Evolutionary conservation across 1,139 yeast species (phyloP), one percentile per base, ranked within the genome.

Genomic region (Martiniozyma asiatica): DNA sequence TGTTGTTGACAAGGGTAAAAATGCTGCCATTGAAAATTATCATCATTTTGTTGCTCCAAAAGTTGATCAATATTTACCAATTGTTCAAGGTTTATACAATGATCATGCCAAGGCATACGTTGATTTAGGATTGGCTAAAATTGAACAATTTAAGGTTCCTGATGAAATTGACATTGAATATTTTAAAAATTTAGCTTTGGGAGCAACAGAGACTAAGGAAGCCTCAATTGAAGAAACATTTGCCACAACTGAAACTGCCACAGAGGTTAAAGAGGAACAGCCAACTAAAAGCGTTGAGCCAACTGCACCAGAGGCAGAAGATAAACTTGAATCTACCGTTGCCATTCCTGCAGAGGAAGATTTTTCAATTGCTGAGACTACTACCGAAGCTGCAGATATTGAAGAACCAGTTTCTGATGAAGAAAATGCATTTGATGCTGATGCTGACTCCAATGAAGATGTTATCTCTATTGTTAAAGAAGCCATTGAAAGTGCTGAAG

Each of bases 1-100:
- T 3, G 26, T 33, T 17, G 41, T 45, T 8, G 47, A 44, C 7
- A 13, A n/a, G n/a, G n/a, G n/a, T n/a, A n/a, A n/a, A n/a, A n/a
- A n/a, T n/a, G 32, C 22, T 1, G 16, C 12, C n/a, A 13, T 6
- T 15, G 25, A 20, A n/a, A 25, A 20, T 6, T 15, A 20, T 6
- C 13, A 20, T 14, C 7, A 16, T 6, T 13, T 9, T 11, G 21
- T 11, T 17, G n/a, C 14, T 4, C 17, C 11, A 8, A 7, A 17
- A 5, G 20, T 18, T 12, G 25, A 30, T 6, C n/a, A n/a, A n/a
- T n/a, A n/a, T n/a, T n/a, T n/a, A n/a, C 28, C 28, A 19, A 16
- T 10, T n/a, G 26, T 24, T 11, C 15, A 19, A 7, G 25, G 21
- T 12, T 19, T 25, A 8, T 22, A 22, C 17, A 14, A 13, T 6